Evolutionary conservation across 352 stramenopile species (phyloP).

Genomic region (Elongisporangium anandrum): DNA sequence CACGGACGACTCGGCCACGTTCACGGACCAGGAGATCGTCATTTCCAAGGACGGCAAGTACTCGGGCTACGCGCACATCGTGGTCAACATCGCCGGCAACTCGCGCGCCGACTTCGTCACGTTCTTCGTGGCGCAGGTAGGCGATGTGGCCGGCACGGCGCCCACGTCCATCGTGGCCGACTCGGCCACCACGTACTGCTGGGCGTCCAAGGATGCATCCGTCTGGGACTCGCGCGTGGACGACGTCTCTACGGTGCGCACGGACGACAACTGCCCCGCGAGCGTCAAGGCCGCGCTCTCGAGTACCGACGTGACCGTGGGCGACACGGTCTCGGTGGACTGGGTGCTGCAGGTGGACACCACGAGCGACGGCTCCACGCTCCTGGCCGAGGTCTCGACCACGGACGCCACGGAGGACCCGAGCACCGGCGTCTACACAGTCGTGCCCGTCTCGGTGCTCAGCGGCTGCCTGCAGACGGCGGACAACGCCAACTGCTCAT

Average conservation of each 20-base stretch:
- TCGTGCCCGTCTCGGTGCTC: constrained; percentile 70
- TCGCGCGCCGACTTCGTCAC: constrained; percentile 71
- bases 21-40: constrained; percentile 59
- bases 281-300: constrained; percentile 59
- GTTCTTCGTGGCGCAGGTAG: constrained; percentile 76
- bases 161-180: constrained; percentile 45
- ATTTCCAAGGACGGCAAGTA: constrained; percentile 78
- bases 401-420: constrained; percentile 49
- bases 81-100: constrained; percentile 60
- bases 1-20: constrained; percentile 36
- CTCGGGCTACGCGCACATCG: constrained; percentile 67
- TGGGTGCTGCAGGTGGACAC: constrained; percentile 64
- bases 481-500: constrained; percentile 52
- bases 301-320: constrained; percentile 35
- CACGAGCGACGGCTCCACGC: constrained; percentile 37
- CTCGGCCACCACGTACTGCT: constrained; percentile 75
- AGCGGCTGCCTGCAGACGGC: constrained; percentile 56
- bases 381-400: constrained; percentile 66
- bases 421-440: constrained; percentile 43
- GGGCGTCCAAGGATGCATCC: constrained; percentile 43
- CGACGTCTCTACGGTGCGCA: constrained; percentile 53
- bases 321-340: constrained; percentile 47
- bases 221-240: constrained; percentile 56
- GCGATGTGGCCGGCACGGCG: constrained; percentile 47
- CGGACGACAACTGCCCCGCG: constrained; percentile 60